These are phyloP conservation scores for Yamadazyma diospyri DNA, from an alignment of 1,139 yeast genomes.

Conservation along the genomic window DNA sequence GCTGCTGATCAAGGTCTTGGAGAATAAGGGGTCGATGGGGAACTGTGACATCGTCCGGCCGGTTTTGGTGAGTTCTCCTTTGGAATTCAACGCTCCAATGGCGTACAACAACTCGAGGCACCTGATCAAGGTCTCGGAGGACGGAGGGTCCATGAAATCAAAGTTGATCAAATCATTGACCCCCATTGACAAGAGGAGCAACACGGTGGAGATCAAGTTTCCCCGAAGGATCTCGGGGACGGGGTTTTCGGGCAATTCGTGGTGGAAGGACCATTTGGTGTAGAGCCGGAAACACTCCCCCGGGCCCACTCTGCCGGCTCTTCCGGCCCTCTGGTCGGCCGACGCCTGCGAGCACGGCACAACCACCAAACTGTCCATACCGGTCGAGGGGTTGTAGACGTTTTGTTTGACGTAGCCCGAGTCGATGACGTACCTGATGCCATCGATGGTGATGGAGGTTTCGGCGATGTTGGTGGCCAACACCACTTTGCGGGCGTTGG, in stretches of 20 bases:
- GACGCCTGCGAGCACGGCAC: conserved; percentile 90
- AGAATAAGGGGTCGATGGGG: conserved; percentile 88
- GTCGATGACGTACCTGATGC: conserved; percentile 84
- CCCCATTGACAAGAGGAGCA: conserved; percentile 75
- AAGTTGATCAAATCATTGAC: conserved; percentile 77
- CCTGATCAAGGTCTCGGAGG: conserved; percentile 64
- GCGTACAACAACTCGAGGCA: conserved; percentile 80
- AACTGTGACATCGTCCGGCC: conserved; percentile 91
- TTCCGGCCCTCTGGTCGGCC: conserved; percentile 93
- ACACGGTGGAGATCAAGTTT: conserved; percentile 71
- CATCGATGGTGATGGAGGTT: conserved; percentile 92
- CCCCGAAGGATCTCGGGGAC: conserved; percentile 87
- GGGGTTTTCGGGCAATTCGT: conserved; percentile 75
- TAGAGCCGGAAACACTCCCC: conserved; percentile 90
- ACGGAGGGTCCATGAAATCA: conserved; percentile 87
- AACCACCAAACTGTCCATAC: conserved; percentile 86
- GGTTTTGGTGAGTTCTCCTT: conserved; percentile 70
- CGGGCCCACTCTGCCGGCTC: conserved; percentile 97
- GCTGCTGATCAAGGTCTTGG: conserved; percentile 69
- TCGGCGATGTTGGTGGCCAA: conserved; percentile 96
- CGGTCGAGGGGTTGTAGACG: conserved; percentile 74
- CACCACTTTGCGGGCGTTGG: conserved; percentile 76
- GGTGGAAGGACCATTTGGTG: conserved; percentile 80
- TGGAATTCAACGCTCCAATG: conserved; percentile 81
- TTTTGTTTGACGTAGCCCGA: conserved; percentile 92